phyloP scores from a whole-genome alignment of 257 asterid genomes.

The Lavandula angustifolia region DNA sequence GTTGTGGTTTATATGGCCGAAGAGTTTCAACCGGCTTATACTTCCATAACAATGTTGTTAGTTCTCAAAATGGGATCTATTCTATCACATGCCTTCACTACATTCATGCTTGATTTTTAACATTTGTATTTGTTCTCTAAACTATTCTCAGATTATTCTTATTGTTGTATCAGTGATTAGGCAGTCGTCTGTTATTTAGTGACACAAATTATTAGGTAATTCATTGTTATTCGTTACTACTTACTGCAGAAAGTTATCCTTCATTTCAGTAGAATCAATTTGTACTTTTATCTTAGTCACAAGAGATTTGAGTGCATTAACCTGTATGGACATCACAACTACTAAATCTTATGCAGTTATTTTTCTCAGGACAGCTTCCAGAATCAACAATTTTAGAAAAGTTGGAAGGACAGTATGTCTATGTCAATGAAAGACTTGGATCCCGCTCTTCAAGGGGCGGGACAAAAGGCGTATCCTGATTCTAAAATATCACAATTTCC shows the following conservation, averaged over 20 bases:
- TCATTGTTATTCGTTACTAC: neutral
- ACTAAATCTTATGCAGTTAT: slow-evolving; percentile 20
- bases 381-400: slow-evolving; percentile 29
- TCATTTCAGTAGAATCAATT: slow-evolving; percentile 5
- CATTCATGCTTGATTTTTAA: too few species aligned
- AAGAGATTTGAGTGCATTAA: slow-evolving; percentile 7
- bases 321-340: neutral
- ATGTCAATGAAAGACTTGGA: slow-evolving; percentile 77
- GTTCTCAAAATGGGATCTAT: too few species aligned
- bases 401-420: slow-evolving; percentile 54
- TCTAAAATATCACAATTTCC: neutral
- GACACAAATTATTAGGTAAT: slow-evolving; percentile 17
- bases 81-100: too few species aligned
- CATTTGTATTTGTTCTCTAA: too few species aligned
- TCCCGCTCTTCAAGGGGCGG: slow-evolving; percentile 74
- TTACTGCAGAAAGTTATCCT: neutral
- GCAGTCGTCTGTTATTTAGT: slow-evolving; percentile 18
- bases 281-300: neutral
- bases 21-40: too few species aligned
- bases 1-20: too few species aligned
- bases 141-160: slow-evolving; percentile 5
- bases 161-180: slow-evolving; percentile 9
- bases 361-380: slow-evolving; percentile 41
- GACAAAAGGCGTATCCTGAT: slow-evolving; percentile 76
- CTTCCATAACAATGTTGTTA: too few species aligned